These are phyloP conservation scores for Fusarium mexicanum DNA, from an alignment of 2,329 filamentous ascomycete genomes.

Conservation along the genomic window DNA sequence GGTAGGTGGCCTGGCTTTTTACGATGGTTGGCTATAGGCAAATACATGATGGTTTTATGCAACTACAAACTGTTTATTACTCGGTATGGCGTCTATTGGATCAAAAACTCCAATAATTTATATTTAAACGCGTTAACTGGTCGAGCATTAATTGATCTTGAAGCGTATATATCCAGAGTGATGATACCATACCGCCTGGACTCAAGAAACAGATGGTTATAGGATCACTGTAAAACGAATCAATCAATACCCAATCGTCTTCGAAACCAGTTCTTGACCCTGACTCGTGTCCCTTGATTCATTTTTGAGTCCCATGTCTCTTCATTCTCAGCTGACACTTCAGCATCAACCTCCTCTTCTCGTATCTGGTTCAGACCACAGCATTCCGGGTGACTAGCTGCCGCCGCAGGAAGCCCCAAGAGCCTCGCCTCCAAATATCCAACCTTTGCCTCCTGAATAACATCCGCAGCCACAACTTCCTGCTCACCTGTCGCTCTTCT, in stretches of 20 bases:
- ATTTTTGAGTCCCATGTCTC: accelerated
- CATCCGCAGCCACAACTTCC: not conserved
- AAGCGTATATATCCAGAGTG: accelerated
- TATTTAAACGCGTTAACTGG: not conserved
- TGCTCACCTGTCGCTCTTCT: not conserved
- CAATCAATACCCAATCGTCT: not conserved
- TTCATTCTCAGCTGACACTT: not conserved
- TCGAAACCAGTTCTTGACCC: not conserved
- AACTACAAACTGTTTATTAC: not conserved
- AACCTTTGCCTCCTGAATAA: not conserved
- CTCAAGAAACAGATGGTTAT: accelerated
- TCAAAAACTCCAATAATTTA: not conserved
- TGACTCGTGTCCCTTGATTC: not conserved
- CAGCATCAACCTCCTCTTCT: not conserved
- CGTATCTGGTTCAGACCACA: not conserved
- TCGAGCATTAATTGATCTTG: not conserved
- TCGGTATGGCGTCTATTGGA: accelerated
- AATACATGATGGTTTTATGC: not conserved
- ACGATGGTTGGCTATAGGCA: accelerated
- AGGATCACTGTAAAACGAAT: too few relatives aligned
- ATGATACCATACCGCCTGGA: accelerated
- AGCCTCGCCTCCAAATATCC: not conserved
- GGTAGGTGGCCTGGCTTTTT: not conserved
- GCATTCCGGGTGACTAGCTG: not conserved
- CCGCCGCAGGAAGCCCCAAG: not conserved